Conservation (phyloP, 2,329 filamentous ascomycete genomes). For the Talaromyces sp. region DNA sequence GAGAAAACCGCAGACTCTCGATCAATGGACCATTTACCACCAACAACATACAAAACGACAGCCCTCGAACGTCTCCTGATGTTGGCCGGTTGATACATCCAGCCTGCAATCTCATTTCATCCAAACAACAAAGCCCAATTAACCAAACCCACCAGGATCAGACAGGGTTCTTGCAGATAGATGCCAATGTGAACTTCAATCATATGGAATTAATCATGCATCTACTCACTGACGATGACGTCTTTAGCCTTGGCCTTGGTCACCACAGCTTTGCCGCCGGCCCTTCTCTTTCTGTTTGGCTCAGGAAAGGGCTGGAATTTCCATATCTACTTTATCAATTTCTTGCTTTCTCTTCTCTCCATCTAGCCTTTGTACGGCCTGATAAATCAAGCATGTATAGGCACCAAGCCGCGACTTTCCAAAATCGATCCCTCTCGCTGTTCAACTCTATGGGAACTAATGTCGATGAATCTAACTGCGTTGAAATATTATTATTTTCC, state of each 20-base stretch:
- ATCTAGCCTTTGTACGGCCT: constrained; percentile 1
- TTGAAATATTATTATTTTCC: constrained; percentile 5
- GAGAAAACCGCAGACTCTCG: neutral
- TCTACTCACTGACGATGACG: neutral
- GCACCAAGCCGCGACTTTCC: constrained; percentile 4
- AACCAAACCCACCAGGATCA: neutral
- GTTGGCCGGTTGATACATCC: neutral
- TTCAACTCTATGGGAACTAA: constrained; percentile 6
- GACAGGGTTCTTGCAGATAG: neutral
- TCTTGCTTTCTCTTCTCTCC: constrained; percentile 6
- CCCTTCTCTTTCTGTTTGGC: neutral
- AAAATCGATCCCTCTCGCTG: constrained; percentile 6
- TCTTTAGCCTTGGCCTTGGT: neutral
- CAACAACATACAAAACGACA: neutral
- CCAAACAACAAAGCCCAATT: neutral
- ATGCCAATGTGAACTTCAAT: constrained; percentile 1
- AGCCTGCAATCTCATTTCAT: neutral
- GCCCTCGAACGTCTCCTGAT: neutral
- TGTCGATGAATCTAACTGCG: constrained; percentile 5
- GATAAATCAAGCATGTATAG: neutral
- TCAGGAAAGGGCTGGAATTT: neutral
- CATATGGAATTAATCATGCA: constrained; percentile 8
- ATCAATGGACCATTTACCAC: neutral
- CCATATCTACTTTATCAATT: constrained; percentile 4
- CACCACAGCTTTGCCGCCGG: neutral